Evolutionary conservation across 202 grass and related monocot species (phyloP).

Genomic region (Alloteropsis angusta): DNA sequence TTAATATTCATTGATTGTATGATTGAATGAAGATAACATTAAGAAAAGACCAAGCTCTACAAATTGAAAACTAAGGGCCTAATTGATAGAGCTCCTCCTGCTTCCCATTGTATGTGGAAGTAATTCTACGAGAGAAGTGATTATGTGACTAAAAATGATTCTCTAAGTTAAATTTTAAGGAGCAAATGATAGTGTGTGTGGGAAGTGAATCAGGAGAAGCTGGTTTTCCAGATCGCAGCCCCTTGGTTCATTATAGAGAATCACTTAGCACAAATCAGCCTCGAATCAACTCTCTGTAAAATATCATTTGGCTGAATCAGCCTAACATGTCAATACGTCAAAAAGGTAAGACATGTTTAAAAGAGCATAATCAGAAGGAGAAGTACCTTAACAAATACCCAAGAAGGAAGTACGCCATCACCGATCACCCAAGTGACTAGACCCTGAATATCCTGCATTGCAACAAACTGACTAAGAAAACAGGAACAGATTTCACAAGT

Average conservation of each 20-base stretch:
- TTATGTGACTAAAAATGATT: too few species aligned
- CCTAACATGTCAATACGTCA: neutral
- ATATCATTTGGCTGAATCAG: too few species aligned
- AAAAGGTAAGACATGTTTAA: neutral
- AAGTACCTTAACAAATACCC: slow-evolving; percentile 88
- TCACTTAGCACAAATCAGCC: too few species aligned
- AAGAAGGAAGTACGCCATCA: slow-evolving; percentile 72
- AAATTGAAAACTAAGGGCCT: neutral
- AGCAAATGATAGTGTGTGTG: too few species aligned
- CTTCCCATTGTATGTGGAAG: too few species aligned
- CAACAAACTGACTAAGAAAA: slow-evolving; percentile 25
- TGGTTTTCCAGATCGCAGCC: too few species aligned
- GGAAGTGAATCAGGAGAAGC: too few species aligned
- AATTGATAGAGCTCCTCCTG: too few species aligned
- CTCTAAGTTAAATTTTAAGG: too few species aligned
- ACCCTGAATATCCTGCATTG: slow-evolving; percentile 75
- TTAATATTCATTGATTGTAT: neutral
- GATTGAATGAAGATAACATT: neutral
- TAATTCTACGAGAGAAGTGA: too few species aligned
- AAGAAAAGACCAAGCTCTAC: neutral
- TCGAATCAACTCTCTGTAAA: too few species aligned
- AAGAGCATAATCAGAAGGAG: neutral
- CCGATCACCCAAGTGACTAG: slow-evolving; percentile 81
- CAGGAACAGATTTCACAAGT: neutral
- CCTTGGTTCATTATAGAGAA: too few species aligned